Conservation (phyloP, 345 rosid species). For the Gossypium australe region DNA sequence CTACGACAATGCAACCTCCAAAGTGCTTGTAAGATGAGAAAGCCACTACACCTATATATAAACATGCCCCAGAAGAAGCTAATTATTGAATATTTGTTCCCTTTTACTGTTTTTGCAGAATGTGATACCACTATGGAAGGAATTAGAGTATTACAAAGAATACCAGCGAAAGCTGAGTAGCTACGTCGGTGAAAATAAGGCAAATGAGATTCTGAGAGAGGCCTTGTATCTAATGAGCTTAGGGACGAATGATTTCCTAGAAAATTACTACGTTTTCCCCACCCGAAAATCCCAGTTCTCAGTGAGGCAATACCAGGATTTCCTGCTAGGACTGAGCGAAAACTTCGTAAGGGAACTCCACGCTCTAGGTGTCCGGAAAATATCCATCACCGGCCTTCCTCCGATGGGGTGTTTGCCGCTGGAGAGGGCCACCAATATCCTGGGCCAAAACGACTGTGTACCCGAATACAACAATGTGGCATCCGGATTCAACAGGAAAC, state of each 20-base stretch:
- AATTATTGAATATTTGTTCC: too few relatives aligned
- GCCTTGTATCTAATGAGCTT: conserved; percentile 49
- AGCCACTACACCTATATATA: too few relatives aligned
- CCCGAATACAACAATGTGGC: conserved; percentile 44
- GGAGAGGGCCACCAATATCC: conserved; percentile 46
- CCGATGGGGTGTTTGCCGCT: conserved; percentile 80
- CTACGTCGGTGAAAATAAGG: conserved; percentile 36
- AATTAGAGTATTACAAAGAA: conserved; percentile 44
- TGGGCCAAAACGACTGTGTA: conserved; percentile 26
- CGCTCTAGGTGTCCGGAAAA: conserved; percentile 44
- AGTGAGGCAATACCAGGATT: conserved; percentile 35
- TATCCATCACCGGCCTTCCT: conserved; percentile 48
- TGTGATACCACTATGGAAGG: conserved; percentile 60
- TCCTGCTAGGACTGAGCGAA: conserved; percentile 36
- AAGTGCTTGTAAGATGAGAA: conserved; percentile 37
- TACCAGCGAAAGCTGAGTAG: conserved; percentile 41
- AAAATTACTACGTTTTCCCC: conserved; percentile 44
- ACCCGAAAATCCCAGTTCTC: conserved; percentile 31
- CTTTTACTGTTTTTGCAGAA: conserved; percentile 28
- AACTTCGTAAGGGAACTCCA: conserved; percentile 32
- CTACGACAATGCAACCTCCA: conserved; percentile 46
- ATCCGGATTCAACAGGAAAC: conserved; percentile 42
- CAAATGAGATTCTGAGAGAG: conserved; percentile 22
- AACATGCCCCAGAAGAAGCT: too few relatives aligned
- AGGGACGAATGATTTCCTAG: conserved; percentile 67